Conservation (phyloP, 2,329 filamentous ascomycete genomes). For the Lasiodiplodia gonubiensis region DNA sequence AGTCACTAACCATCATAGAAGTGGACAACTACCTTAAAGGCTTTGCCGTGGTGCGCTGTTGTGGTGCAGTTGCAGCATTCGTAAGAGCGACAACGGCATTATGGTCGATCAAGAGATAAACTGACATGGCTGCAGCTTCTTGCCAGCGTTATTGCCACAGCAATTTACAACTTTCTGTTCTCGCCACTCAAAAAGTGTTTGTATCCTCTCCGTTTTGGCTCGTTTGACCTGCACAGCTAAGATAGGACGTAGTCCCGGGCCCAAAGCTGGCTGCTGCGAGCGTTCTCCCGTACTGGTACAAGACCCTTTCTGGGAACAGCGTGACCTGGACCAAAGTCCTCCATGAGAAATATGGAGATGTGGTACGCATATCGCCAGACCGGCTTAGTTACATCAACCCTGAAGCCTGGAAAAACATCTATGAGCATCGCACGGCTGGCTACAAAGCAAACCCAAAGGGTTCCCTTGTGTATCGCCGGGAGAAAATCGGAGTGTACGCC, state of each 20-base stretch:
- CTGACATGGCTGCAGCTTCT: background rate
- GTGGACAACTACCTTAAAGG: too few species aligned
- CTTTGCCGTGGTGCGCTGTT: too few species aligned
- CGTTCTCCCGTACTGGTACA: background rate
- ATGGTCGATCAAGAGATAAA: too few species aligned
- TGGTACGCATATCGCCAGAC: constrained; percentile 20
- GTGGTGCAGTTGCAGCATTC: too few species aligned
- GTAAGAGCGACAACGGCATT: too few species aligned
- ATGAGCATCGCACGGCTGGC: constrained; percentile 28
- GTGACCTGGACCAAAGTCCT: background rate
- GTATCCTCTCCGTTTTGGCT: background rate
- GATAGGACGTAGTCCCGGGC: constrained; percentile 1
- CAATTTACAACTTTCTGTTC: constrained; percentile 49
- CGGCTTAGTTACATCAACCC: constrained; percentile 17
- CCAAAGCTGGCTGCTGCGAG: constrained; percentile 6
- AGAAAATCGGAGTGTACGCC: constrained; percentile 43
- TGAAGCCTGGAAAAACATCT: constrained; percentile 29
- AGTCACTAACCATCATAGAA: too few species aligned
- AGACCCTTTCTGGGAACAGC: background rate
- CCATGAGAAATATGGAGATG: constrained; percentile 24
- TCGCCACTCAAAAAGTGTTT: constrained; percentile 48
- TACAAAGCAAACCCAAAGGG: constrained; percentile 14
- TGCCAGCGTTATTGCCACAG: background rate
- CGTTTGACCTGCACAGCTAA: too few species aligned
- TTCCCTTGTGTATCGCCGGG: constrained; percentile 35